Evolutionary conservation across 805 yeast genomes (phyloP).

Genomic region (Wickerhamiella lipophila): DNA sequence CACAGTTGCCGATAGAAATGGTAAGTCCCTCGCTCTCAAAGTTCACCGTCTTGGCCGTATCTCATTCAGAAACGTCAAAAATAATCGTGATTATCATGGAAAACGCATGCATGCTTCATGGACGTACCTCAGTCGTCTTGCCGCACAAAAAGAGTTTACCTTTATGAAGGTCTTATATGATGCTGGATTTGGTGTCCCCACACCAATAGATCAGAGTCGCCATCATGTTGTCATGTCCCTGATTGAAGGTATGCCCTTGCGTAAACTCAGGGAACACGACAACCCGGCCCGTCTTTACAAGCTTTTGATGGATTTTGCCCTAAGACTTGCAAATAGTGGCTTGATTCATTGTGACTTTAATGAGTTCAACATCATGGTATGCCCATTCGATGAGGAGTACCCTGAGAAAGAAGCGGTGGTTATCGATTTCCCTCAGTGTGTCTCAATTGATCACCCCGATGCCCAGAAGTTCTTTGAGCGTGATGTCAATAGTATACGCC

Average conservation of each 20-base stretch:
- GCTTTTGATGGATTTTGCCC: constrained; percentile 76
- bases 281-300: constrained; percentile 64
- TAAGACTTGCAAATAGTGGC: constrained; percentile 73
- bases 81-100: constrained; percentile 80
- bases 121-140: constrained; percentile 83
- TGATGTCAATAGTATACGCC: constrained; percentile 81
- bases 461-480: constrained; percentile 80
- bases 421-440: constrained; percentile 97
- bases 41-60: constrained; percentile 90
- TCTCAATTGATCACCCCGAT: constrained; percentile 79
- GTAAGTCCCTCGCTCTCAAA: constrained; percentile 63
- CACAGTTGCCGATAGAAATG: constrained; percentile 57
- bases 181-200: constrained; percentile 76
- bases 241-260: constrained; percentile 83
- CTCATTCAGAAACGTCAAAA: constrained; percentile 83
- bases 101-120: constrained; percentile 64
- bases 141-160: constrained; percentile 85
- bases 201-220: constrained; percentile 77
- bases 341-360: constrained; percentile 95
- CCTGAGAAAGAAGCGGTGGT: constrained; percentile 67
- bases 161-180: constrained; percentile 66
- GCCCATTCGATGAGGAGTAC: constrained; percentile 34
- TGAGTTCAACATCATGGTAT: constrained; percentile 86
- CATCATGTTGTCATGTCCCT: constrained; percentile 90
- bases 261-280: constrained; percentile 57